A percentile compares a stretch with the other conserved stretches of the same genome.
Conservation (phyloP, 176 grass and related monocot genomes). For the Oryza nivara region DNA sequence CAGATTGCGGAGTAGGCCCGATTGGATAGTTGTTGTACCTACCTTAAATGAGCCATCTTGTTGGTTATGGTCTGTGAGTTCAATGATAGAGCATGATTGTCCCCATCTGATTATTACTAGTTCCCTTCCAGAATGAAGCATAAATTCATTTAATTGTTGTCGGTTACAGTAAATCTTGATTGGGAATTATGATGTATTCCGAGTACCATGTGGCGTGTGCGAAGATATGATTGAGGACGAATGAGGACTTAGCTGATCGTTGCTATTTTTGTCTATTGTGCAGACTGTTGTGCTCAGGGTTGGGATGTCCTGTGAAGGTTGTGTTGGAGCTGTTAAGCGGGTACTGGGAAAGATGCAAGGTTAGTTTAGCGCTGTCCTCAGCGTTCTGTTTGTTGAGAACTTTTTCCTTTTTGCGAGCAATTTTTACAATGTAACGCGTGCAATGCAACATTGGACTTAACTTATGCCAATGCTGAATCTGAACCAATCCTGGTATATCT, state of each 20-base stretch:
- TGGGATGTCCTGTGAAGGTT: slow-evolving; percentile 91
- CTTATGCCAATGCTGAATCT: not conserved
- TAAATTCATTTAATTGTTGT: not conserved
- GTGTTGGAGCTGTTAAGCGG: slow-evolving; percentile 92
- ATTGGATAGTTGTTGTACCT: not conserved
- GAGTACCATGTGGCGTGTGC: not conserved
- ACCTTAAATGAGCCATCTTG: not conserved
- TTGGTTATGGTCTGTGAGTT: not conserved
- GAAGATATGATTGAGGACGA: not conserved
- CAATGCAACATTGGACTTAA: not conserved
- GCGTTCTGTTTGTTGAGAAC: not conserved
- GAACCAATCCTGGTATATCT: not conserved
- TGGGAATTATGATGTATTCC: not conserved
- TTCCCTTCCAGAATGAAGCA: not conserved
- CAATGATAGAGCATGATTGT: not conserved
- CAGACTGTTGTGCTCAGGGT: slow-evolving; percentile 93
- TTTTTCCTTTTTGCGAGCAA: not conserved
- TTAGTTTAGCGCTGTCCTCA: not conserved
- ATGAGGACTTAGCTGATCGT: not conserved
- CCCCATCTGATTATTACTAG: not conserved
- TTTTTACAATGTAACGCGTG: not conserved
- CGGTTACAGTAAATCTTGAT: not conserved
- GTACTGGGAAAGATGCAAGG: slow-evolving; percentile 96
- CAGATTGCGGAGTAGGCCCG: not conserved
- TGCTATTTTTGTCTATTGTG: slow-evolving; percentile 3